Evolutionary conservation across 305 asterid species (phyloP).

Genomic region (Fraxinus xanthoxyloides): DNA sequence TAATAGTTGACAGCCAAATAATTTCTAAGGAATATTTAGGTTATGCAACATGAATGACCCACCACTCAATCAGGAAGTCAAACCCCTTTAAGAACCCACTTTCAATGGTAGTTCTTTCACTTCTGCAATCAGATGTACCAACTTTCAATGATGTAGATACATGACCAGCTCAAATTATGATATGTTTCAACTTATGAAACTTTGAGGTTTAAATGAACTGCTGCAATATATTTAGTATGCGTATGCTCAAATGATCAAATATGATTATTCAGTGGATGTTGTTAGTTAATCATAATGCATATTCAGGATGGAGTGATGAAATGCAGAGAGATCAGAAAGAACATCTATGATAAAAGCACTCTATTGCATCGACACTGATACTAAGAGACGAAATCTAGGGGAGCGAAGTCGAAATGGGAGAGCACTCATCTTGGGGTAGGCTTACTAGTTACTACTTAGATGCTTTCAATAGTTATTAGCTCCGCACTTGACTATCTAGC

Average conservation of each 20-base stretch:
- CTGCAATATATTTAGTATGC: not conserved
- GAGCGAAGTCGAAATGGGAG: not conserved
- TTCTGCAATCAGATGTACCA: conserved; percentile 28
- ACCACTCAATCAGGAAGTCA: conserved; percentile 31
- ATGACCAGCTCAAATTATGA: not conserved
- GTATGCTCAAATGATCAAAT: not conserved
- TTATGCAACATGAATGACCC: conserved; percentile 22
- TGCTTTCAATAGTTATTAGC: not conserved
- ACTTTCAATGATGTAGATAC: conserved; percentile 17
- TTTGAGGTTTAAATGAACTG: not conserved
- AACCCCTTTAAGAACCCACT: conserved; percentile 38
- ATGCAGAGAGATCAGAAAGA: not conserved
- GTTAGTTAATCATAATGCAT: not conserved
- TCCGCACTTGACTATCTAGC: not conserved
- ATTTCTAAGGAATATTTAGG: conserved; percentile 23
- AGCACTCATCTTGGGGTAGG: not conserved
- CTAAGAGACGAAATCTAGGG: not conserved
- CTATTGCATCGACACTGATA: too few relatives aligned
- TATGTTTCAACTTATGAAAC: not conserved
- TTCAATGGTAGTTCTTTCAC: conserved; percentile 36
- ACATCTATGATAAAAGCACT: not conserved
- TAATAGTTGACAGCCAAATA: not conserved
- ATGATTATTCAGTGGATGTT: not conserved
- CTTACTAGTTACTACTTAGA: not conserved
- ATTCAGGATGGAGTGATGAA: not conserved